These are phyloP conservation scores for Pezicula carpinea DNA, from an alignment of 2,329 filamentous ascomycete species.

Conservation along the genomic window DNA sequence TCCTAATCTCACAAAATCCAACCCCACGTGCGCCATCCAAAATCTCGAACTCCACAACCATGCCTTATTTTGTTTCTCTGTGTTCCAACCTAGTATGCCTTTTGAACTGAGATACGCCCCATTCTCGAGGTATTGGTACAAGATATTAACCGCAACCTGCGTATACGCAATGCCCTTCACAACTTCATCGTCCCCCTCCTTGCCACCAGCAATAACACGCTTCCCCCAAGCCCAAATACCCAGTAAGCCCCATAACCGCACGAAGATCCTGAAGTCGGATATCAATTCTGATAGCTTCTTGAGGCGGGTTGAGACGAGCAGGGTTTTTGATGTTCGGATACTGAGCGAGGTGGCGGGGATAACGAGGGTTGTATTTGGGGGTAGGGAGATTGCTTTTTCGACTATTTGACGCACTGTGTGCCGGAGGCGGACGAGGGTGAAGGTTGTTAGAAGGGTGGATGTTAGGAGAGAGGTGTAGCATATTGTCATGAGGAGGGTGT, in stretches of 20 bases:
- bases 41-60: conserved; percentile 71
- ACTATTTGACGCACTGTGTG: conserved; percentile 47
- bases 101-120: conserved; percentile 71
- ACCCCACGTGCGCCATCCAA: conserved; percentile 73
- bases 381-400: conserved; percentile 47
- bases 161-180: conserved; percentile 54
- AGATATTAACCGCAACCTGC: conserved; percentile 63
- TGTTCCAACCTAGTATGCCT: conserved; percentile 58
- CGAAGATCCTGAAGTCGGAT: conserved; percentile 66
- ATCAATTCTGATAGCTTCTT: conserved; percentile 61
- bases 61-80: conserved; percentile 53
- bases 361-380: conserved; percentile 43
- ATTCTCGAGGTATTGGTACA: conserved; percentile 81
- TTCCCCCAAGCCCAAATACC: conserved; percentile 67
- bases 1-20: conserved; percentile 66
- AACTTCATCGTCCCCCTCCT: conserved; percentile 35
- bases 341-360: conserved; percentile 18
- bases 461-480: conserved; percentile 61
- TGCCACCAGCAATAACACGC: conserved; percentile 30
- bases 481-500: conserved; percentile 62
- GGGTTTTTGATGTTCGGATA: conserved; percentile 24
- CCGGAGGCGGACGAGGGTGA: conserved; percentile 54
- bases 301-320: conserved; percentile 46
- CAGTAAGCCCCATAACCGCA: conserved; percentile 72
- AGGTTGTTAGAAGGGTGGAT: conserved; percentile 44